A percentile compares a stretch with the other conserved stretches of the same genome.
These are phyloP conservation scores for Obelidium mucronatum DNA, from an alignment of 192 early-diverging fungal species.

Conservation along the genomic window DNA sequence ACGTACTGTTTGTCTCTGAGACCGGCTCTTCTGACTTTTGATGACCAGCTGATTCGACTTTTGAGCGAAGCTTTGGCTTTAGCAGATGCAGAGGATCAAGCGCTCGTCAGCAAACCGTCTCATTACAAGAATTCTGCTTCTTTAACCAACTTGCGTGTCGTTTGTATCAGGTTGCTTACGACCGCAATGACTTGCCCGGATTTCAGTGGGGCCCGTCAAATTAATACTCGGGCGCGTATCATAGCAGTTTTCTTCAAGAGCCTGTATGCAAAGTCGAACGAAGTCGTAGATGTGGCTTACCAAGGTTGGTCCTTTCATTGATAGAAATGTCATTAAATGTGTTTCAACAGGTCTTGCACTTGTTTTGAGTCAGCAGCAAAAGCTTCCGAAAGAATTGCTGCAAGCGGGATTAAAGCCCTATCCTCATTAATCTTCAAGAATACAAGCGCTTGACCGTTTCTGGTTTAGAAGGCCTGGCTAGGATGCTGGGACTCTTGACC, in stretches of 20 bases:
- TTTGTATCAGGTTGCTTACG: conserved; percentile 95
- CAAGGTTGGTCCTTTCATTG: conserved; percentile 56
- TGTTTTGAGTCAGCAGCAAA: conserved; percentile 81
- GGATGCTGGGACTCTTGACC: conserved; percentile 89
- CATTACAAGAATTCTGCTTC: conserved; percentile 84
- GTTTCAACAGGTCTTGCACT: conserved; percentile 68
- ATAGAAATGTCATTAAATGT: not conserved
- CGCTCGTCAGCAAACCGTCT: conserved; percentile 81
- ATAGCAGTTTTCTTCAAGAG: conserved; percentile 99
- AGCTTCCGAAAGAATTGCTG: conserved; percentile 92
- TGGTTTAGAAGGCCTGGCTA: conserved; percentile 92
- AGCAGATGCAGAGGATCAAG: conserved; percentile 98
- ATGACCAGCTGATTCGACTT: conserved; percentile 88
- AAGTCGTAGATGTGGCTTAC: conserved; percentile 95
- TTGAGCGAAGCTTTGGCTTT: conserved; percentile 91
- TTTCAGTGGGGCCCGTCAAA: conserved; percentile 76
- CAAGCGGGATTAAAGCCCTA: conserved; percentile 96
- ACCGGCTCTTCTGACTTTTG: conserved; percentile 89
- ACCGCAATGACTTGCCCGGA: conserved; percentile 92
- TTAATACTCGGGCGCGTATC: conserved; percentile 83
- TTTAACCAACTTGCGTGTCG: conserved; percentile 87
- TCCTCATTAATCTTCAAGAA: conserved; percentile 93
- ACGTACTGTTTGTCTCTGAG: conserved; percentile 91
- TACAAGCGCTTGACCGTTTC: conserved; percentile 92
- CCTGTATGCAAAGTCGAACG: conserved; percentile 92